Percentiles rank a stretch among this genome's conserved stretches.
phyloP scores from a whole-genome alignment of 805 yeast genomes.

The Suhomyces kilbournensis region DNA sequence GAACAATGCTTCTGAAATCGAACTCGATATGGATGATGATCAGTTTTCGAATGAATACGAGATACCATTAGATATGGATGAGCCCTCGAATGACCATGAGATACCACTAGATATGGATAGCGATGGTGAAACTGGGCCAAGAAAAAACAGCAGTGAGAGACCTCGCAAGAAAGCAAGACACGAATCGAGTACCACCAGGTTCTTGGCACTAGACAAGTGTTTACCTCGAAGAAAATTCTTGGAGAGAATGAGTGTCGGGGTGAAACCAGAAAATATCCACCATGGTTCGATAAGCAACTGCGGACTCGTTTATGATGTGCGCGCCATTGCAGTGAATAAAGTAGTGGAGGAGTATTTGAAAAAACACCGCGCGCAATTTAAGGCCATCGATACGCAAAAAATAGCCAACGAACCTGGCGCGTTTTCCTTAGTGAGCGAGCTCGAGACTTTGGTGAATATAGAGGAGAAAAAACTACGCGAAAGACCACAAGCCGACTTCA shows the following conservation, averaged over 20 bases:
- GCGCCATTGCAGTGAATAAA: conserved; percentile 33
- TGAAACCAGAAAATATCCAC: conserved; percentile 11
- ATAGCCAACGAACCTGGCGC: conserved; percentile 14
- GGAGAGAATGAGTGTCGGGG: conserved; percentile 47
- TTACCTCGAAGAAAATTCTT: conserved; percentile 60
- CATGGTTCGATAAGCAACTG: conserved; percentile 14
- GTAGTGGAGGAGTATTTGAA: conserved; percentile 29
- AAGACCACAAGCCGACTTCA: conserved; percentile 10
- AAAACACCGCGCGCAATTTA: conserved; percentile 12
- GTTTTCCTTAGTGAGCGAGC: conserved; percentile 16
- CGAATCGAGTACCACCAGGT: conserved; percentile 36
- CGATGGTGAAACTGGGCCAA: neutral
- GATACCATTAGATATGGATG: conserved; percentile 20
- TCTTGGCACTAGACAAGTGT: conserved; percentile 85
- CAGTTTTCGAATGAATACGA: conserved; percentile 24
- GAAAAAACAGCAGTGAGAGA: neutral
- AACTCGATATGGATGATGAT: conserved; percentile 18
- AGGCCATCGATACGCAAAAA: conserved; percentile 8
- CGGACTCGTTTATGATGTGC: conserved; percentile 26
- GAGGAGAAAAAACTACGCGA: conserved; percentile 14
- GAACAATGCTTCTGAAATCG: conserved; percentile 15
- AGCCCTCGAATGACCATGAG: conserved; percentile 25
- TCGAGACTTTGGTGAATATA: conserved; percentile 16
- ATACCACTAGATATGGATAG: conserved; percentile 21
- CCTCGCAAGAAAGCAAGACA: neutral